Base-by-base conservation (phyloP, 345 rosid genomes). In the Hirschfeldia incana region DNA sequence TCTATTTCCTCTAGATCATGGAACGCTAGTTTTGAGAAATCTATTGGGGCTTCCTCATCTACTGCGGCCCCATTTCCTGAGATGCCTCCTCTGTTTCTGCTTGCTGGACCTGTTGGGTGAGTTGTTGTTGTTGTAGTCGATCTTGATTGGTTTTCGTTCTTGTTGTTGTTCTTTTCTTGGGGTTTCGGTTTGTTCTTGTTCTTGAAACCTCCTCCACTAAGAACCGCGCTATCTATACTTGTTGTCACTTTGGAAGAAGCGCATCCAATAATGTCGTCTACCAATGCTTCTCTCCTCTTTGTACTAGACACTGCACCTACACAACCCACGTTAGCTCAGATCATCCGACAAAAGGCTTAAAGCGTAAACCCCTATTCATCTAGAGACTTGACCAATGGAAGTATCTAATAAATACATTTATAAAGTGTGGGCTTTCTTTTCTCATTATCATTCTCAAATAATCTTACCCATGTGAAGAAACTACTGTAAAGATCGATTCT, bases 221-320 rank as follows among this genome's bases (percentile, higher is more conserved):
- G 76, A 80, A 75, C 79, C 3, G 77, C 67, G 5, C 84, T 75
- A 49, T 88, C 88, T 34, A 85, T 84, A 27, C 88, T 81, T 6
- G 89, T 81, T 33, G 91, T 85, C 42, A 84, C 85, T 80, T 89
- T 86, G 51, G 98, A 92, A 8, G 94, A 89, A 69, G 95, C 88
- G 73, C 94, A 83, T 65, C 90, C 94, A 0, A 85, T 84, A 61
- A 89, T 90, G 72, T 90, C 98, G 78, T 91, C 94, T 16, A 90
- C 86, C 62, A 85, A 82, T 77, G 85, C 89, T 83, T 93, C 93
- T 82, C 84, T 77, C 81, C 85, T 86, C 81, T 81, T 84, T 68
- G 89, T 80, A 80, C 97, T 89, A 12, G 94, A 90, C 63, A 87
- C 86, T 62, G 89, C 92, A 80, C 92, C 99, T 92, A 87, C 49